These are phyloP conservation scores for Penicillium parvum DNA, from an alignment of 495 filamentous ascomycete genomes.

Conservation along the genomic window DNA sequence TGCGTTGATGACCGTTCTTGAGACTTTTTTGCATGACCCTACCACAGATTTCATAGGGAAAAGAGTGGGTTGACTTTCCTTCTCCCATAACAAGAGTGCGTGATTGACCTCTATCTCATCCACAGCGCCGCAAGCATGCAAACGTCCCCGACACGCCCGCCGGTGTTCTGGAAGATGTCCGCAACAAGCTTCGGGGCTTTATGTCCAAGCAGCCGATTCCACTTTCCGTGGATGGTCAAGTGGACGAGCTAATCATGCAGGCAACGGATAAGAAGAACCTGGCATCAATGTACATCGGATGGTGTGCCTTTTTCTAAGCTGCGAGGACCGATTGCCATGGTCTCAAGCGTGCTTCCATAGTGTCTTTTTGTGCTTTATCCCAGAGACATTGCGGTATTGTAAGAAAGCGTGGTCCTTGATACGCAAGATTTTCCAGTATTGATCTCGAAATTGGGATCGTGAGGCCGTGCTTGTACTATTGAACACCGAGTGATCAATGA, in stretches of 20 bases:
- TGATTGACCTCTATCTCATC: conserved; percentile 8
- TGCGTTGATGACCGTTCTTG: conserved; percentile 91
- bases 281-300: conserved; percentile 94
- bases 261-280: conserved; percentile 74
- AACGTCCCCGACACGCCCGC: conserved; percentile 80
- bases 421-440: too few relatives aligned
- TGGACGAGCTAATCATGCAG: conserved; percentile 83
- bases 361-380: too few relatives aligned
- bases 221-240: conserved; percentile 90
- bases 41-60: conserved; percentile 86
- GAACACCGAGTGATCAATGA: too few relatives aligned
- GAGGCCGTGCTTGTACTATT: too few relatives aligned
- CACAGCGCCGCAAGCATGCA: conserved; percentile 51
- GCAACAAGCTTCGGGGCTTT: conserved; percentile 78
- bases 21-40: conserved; percentile 95
- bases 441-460: too few relatives aligned
- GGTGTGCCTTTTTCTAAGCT: conserved; percentile 84
- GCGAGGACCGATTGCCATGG: neutral
- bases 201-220: conserved; percentile 83
- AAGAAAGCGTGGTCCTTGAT: too few relatives aligned
- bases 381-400: too few relatives aligned
- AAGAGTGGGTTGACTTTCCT: conserved; percentile 44
- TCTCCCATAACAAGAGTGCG: neutral
- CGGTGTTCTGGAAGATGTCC: conserved; percentile 84
- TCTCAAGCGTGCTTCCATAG: neutral